Percentiles rank a stretch among this genome's conserved stretches.
phyloP scores from a whole-genome alignment of 1,284 basidiomycete genomes.

The Moniliophthora roreri region DNA sequence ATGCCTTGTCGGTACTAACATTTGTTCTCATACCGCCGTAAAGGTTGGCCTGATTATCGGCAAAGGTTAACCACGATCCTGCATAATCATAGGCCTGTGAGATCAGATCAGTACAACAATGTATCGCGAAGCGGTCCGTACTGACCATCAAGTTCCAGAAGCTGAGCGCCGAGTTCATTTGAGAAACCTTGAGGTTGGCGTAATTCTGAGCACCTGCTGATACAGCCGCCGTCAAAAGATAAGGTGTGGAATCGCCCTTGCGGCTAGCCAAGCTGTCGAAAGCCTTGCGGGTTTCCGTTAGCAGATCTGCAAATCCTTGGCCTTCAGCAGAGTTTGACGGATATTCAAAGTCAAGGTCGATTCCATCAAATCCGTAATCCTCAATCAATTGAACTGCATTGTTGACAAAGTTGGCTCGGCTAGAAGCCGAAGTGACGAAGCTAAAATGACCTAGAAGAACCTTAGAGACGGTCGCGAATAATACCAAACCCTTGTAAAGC shows the following conservation, averaged over 20 bases:
- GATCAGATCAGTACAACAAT: not conserved
- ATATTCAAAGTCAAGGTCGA: conserved; percentile 75
- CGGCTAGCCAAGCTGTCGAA: conserved; percentile 48
- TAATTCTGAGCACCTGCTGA: conserved; percentile 71
- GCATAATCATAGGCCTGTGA: conserved; percentile 75
- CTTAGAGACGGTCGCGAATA: not conserved
- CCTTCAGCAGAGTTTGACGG: conserved; percentile 51
- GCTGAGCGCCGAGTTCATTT: conserved; percentile 74
- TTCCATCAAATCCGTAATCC: conserved; percentile 88
- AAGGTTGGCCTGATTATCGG: conserved; percentile 83
- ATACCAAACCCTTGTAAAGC: conserved; percentile 3
- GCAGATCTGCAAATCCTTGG: conserved; percentile 57
- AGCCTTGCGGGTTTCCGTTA: conserved; percentile 54
- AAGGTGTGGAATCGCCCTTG: conserved; percentile 63
- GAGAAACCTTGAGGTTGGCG: conserved; percentile 60
- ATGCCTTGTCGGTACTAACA: conserved; percentile 71
- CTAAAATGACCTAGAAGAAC: conserved; percentile 50
- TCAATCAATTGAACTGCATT: conserved; percentile 75
- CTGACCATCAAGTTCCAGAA: conserved; percentile 93
- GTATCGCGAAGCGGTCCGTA: not conserved
- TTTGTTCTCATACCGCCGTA: conserved; percentile 64
- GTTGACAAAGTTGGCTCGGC: conserved; percentile 70
- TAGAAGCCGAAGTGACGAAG: conserved; percentile 53
- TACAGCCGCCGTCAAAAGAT: conserved; percentile 58
- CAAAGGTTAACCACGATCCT: conserved; percentile 64